A percentile compares a stretch with the other conserved stretches of the same genome.
These are phyloP conservation scores for Diaporthe vaccinii DNA, from an alignment of 2,329 filamentous ascomycete species.

Conservation along the genomic window DNA sequence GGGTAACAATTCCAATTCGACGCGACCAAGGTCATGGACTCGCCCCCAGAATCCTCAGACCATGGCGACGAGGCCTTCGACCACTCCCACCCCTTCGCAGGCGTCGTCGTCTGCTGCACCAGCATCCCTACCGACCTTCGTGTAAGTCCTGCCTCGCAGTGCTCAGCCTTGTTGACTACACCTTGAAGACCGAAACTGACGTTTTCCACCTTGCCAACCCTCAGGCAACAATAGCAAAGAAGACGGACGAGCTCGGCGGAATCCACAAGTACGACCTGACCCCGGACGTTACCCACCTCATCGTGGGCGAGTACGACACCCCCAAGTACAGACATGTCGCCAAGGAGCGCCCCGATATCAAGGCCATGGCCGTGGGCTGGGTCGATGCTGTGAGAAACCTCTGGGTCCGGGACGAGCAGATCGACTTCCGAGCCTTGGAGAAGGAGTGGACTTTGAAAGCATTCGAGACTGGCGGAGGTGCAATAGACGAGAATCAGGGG, in stretches of 20 bases:
- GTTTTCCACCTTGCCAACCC: neutral
- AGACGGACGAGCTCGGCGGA: constrained; percentile 86
- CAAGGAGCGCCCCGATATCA: constrained; percentile 87
- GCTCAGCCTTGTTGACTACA: constrained; percentile 36
- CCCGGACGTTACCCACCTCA: constrained; percentile 94
- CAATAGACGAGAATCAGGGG: constrained; percentile 49
- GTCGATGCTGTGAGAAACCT: constrained; percentile 82
- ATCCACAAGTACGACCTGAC: constrained; percentile 91
- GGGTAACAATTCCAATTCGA: constrained; percentile 18
- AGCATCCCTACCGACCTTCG: constrained; percentile 84
- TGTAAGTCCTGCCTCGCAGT: constrained; percentile 62
- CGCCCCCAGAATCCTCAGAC: constrained; percentile 44
- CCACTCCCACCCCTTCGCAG: constrained; percentile 74
- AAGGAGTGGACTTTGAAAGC: constrained; percentile 73
- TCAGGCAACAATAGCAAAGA: constrained; percentile 69
- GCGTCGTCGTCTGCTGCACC: constrained; percentile 88
- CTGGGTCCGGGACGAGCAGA: constrained; percentile 85
- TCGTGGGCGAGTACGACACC: constrained; percentile 90
- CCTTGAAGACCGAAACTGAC: constrained; percentile 24
- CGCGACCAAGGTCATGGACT: constrained; percentile 44
- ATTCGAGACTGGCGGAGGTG: constrained; percentile 68
- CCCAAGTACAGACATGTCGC: constrained; percentile 97
- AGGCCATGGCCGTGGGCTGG: constrained; percentile 86
- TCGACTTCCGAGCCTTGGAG: constrained; percentile 80
- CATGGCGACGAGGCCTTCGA: constrained; percentile 57